Evolutionary conservation across 2,329 filamentous ascomycete species (phyloP).

Genomic region (Beauveria scarabaeidicola): DNA sequence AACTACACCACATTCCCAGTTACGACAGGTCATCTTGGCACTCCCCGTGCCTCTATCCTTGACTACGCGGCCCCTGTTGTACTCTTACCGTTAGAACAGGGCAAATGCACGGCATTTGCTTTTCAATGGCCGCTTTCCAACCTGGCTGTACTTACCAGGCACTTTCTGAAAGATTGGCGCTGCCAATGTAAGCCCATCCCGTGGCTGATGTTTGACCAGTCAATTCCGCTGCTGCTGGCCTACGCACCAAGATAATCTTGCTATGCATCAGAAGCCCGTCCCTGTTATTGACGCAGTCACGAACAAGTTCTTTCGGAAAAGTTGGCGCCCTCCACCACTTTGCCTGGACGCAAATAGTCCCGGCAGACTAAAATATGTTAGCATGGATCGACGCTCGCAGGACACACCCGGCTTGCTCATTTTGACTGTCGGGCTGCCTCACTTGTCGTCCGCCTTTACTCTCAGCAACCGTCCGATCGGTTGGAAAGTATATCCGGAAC

Average conservation of each 20-base stretch:
- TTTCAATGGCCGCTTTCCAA: slow-evolving; percentile 12
- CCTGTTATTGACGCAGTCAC: slow-evolving; percentile 66
- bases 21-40: slow-evolving; percentile 73
- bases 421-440: slow-evolving; percentile 23
- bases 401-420: neutral
- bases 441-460: slow-evolving; percentile 57
- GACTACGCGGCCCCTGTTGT: slow-evolving; percentile 63
- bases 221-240: neutral
- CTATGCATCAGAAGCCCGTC: slow-evolving; percentile 75
- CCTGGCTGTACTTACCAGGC: slow-evolving; percentile 59
- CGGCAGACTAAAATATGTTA: slow-evolving; percentile 53
- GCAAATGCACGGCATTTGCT: neutral
- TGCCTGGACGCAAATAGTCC: slow-evolving; percentile 72
- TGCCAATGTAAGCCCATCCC: slow-evolving; percentile 81
- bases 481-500: slow-evolving; percentile 76
- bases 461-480: slow-evolving; percentile 54
- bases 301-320: slow-evolving; percentile 65
- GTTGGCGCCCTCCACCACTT: slow-evolving; percentile 61
- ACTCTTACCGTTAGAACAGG: neutral
- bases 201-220: slow-evolving; percentile 14
- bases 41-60: slow-evolving; percentile 58
- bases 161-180: slow-evolving; percentile 85
- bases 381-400: neutral
- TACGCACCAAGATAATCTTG: slow-evolving; percentile 57
- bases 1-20: slow-evolving; percentile 93